Conservation (phyloP, 2,329 filamentous ascomycete genomes). For the Cercospora sp. region DNA sequence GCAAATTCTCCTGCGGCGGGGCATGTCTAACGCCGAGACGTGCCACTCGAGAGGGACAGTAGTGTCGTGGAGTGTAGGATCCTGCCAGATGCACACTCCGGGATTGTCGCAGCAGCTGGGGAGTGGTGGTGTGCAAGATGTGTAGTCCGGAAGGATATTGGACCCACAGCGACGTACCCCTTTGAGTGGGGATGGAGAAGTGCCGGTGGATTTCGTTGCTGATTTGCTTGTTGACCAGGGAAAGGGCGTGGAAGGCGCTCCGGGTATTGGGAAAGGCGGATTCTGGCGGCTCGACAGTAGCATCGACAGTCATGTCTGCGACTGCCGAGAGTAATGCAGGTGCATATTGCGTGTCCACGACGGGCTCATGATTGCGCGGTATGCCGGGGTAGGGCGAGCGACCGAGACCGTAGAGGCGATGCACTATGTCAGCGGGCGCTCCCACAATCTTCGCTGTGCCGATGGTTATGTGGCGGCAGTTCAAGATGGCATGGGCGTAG, state of each 20-base stretch:
- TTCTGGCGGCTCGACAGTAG: slow-evolving; percentile 16
- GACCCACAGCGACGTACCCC: slow-evolving; percentile 44
- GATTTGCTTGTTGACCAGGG: slow-evolving; percentile 38
- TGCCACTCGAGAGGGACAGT: slow-evolving; percentile 26
- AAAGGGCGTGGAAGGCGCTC: slow-evolving; percentile 25
- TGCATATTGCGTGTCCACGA: slow-evolving; percentile 40
- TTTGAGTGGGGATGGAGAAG: slow-evolving; percentile 33
- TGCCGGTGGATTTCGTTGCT: slow-evolving; percentile 42
- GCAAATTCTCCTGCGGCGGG: slow-evolving; percentile 17
- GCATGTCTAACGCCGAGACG: slow-evolving; percentile 15
- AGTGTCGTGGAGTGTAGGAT: slow-evolving; percentile 36
- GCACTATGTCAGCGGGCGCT: slow-evolving; percentile 35
- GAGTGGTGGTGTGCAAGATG: slow-evolving; percentile 42
- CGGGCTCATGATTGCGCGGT: slow-evolving; percentile 41
- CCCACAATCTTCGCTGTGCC: slow-evolving; percentile 41
- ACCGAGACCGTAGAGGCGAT: slow-evolving; percentile 32
- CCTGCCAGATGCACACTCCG: slow-evolving; percentile 46
- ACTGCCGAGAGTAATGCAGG: slow-evolving; percentile 38
- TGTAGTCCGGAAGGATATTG: slow-evolving; percentile 46
- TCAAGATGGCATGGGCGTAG: slow-evolving; percentile 44
- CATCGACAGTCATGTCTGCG: slow-evolving; percentile 33
- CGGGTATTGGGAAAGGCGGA: slow-evolving; percentile 17
- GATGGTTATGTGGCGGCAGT: slow-evolving; percentile 43
- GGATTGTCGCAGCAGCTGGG: slow-evolving; percentile 44
- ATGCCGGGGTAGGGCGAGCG: slow-evolving; percentile 40